Base-by-base conservation (phyloP, 148 eudicot genomes). In the Rhododendron molle region DNA sequence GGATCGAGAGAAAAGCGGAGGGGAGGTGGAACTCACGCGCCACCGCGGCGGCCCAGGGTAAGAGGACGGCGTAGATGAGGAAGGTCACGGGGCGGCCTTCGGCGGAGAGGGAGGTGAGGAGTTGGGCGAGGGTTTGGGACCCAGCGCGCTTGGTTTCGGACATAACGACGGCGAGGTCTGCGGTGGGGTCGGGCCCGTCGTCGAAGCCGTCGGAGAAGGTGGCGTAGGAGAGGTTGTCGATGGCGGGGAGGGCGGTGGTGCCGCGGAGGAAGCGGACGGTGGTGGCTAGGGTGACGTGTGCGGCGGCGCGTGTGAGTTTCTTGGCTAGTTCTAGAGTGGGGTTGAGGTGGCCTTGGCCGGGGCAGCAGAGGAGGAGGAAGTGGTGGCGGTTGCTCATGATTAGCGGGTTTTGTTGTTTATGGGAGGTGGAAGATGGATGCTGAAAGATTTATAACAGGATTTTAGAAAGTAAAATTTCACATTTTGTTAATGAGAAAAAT, bases 261-360 rank as follows among this genome's bases (percentile, higher is more conserved):
- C 32, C 82, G n/a, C 43, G 56, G 15, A 82, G 84, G 83, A 85
- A 18, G 4, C 78, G 26, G 62, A 81, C 30, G 38, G 88, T 87
- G 85, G 93, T 92, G 87, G 87, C 85, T 12, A 90, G 89, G 76
- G 93, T 92, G 84, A 90, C 93, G 14, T 44, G 84, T 1, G 62
- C 76, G 20, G 90, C 86, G 40, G 80, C 34, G 40, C 83, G 84
- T 12, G 86, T 47, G 32, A 94, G 94, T 58, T 43, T 78, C 58
- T 92, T 91, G 85, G 94, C 90, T 32, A 92, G 86, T 76, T 92
- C 93, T 46, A 94, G 87, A 32, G 91, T 54, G 20, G 96, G 94
- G 81, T 92, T 94, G 58, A 91, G 85, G 84, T 92, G 94, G 87
- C 96, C 93, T 87, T 92, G 96, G 5, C 77, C 80, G 0, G 92